Evolutionary conservation across 192 early-diverging fungal species (phyloP), one percentile per base, ranked within the genome.

Genomic region (Coemansia sp.): DNA sequence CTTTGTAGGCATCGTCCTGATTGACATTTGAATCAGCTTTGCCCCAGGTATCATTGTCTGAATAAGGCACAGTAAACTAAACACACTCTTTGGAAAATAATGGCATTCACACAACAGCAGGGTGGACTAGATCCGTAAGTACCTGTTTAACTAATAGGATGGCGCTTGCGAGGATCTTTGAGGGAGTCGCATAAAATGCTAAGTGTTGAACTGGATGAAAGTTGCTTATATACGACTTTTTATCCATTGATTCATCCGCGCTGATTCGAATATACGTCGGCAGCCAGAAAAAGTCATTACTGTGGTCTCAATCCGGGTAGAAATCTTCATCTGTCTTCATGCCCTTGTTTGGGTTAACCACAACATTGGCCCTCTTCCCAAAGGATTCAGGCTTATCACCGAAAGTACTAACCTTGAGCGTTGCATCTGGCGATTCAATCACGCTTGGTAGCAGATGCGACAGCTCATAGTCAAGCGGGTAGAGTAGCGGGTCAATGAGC

Each of bases 171-270:
- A 91, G 74, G 25, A 82, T 62, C 25, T 46, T 55, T 0, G 63
- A 68, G 3, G 90, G 63, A 9, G 63, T 66, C 3, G 55, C 30
- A 45, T 90, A 88, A 66, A 85, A 40, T 2, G 66, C 69, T 13
- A 63, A 55, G 49, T 71, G 59, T 7, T 77, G 61, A 15, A 33
- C 13, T 2, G 84, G 87, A 43, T 87, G 74, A 12, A 89, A 57
- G 33, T 87, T 88, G 82, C 89, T 89, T 84, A 91, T 90, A 68
- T 90, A 90, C 2, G 85, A 87, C 12, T 45, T 23, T 43, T 84
- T 63, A 6, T 18, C 26, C 13, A 82, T 68, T 1, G 64, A 26
- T 3, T 86, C 86, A 23, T 75, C 66, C 0, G 67, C 33, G 7
- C 12, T 29, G 1, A 89, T 66, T 4, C 67, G 45, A 53, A 88